These are phyloP conservation scores for Pseudopyricularia cyperi DNA, from an alignment of 2,329 filamentous ascomycete species.

Conservation along the genomic window DNA sequence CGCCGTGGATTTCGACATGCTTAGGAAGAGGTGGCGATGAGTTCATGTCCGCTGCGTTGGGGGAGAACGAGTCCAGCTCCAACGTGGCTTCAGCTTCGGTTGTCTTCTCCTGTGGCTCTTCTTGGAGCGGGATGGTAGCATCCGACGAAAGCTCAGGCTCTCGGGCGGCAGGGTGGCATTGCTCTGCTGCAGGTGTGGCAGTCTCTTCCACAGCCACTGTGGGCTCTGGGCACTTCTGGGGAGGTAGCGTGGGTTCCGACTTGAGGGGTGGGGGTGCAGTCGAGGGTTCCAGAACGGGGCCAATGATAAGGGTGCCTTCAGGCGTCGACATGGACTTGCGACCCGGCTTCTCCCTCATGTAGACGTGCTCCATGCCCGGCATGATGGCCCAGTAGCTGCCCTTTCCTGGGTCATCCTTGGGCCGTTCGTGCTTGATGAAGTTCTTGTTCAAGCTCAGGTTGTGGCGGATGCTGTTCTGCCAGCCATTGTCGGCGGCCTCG, in stretches of 20 bases:
- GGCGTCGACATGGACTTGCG: conserved; percentile 43
- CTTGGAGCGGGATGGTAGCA: conserved; percentile 57
- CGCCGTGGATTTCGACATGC: conserved; percentile 44
- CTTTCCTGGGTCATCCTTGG: conserved; percentile 94
- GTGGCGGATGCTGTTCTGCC: conserved; percentile 98
- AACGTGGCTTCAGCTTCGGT: conserved; percentile 23
- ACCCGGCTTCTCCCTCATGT: conserved; percentile 72
- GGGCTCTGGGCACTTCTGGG: conserved; percentile 14
- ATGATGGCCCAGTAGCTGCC: conserved; percentile 96
- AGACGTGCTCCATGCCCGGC: conserved; percentile 76
- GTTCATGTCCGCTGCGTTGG: conserved; percentile 57
- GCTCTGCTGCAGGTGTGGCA: conserved; percentile 19
- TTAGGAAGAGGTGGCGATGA: conserved; percentile 79
- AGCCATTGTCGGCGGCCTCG: conserved; percentile 63
- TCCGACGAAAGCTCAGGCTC: conserved; percentile 57
- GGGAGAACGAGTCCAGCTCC: conserved; percentile 52
- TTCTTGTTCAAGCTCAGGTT: conserved; percentile 95
- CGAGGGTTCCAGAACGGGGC: conserved; percentile 38
- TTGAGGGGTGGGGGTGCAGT: conserved; percentile 21
- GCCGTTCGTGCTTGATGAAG: conserved; percentile 88
- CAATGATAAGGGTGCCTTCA: conserved; percentile 47
- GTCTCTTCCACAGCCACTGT: conserved; percentile 5
- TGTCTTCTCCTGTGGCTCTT: conserved; percentile 31
- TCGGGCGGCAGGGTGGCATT: conserved; percentile 9
- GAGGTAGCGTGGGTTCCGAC: conserved; percentile 34